A percentile compares a stretch with the other conserved stretches of the same genome.
These are phyloP conservation scores for Knufia fluminis DNA, from an alignment of 2,329 filamentous ascomycete genomes.

Conservation along the genomic window DNA sequence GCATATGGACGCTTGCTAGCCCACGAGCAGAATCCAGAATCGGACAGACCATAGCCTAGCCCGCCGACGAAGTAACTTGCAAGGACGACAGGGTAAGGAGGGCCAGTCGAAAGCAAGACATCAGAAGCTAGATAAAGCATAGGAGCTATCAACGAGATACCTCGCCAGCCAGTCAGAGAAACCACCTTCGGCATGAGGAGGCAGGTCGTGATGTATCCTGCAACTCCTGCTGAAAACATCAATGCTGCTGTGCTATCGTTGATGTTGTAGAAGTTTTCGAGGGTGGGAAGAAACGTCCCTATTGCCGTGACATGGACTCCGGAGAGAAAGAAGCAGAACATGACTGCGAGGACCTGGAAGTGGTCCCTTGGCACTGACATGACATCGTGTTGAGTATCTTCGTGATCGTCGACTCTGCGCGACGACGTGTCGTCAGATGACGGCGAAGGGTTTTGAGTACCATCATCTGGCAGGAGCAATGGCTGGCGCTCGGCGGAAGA, in stretches of 20 bases:
- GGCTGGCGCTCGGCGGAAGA: too few species aligned
- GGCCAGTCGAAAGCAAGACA: conserved; percentile 23
- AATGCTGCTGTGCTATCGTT: conserved; percentile 37
- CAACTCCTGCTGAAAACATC: conserved; percentile 36
- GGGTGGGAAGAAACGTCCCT: conserved; percentile 24
- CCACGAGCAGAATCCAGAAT: conserved; percentile 40
- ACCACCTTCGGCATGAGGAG: conserved; percentile 34
- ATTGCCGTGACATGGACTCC: conserved; percentile 9
- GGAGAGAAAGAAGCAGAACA: conserved; percentile 8
- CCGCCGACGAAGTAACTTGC: conserved; percentile 27
- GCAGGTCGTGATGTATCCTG: conserved; percentile 38
- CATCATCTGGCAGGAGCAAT: too few species aligned
- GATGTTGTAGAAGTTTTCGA: conserved; percentile 34
- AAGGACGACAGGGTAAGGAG: conserved; percentile 28
- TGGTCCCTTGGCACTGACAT: too few species aligned
- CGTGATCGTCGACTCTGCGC: too few species aligned
- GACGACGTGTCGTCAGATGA: too few species aligned
- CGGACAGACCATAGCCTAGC: conserved; percentile 34
- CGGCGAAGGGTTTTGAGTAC: too few species aligned
- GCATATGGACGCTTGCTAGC: conserved; percentile 32
- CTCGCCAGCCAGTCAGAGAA: conserved; percentile 33
- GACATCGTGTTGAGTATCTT: too few species aligned
- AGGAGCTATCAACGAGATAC: conserved; percentile 34
- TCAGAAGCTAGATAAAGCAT: conserved; percentile 30
- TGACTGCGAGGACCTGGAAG: conserved; percentile 8